Percentiles rank a stretch among this genome's conserved stretches.
Conservation (phyloP, 768 basidiomycete genomes). For the Boletus subcaerulescens region DNA sequence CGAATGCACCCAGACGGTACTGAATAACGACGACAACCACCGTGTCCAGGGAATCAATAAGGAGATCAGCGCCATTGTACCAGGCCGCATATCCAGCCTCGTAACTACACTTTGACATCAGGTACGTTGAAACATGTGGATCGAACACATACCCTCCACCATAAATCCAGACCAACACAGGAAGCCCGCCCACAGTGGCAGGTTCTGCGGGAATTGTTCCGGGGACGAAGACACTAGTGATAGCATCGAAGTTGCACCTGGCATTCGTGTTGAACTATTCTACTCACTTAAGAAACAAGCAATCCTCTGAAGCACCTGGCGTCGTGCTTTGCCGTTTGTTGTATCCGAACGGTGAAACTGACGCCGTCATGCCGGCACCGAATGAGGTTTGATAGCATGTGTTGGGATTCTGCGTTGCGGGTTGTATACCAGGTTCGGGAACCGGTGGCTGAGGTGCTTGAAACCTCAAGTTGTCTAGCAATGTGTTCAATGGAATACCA, state of each 20-base stretch:
- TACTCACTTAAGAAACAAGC: slow-evolving; percentile 26
- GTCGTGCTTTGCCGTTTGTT: slow-evolving; percentile 8
- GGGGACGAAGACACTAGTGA: slow-evolving; percentile 9
- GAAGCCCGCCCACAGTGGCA: slow-evolving; percentile 11
- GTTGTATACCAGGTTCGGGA: slow-evolving; percentile 17
- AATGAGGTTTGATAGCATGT: slow-evolving; percentile 22
- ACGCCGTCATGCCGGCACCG: slow-evolving; percentile 7
- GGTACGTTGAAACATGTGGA: not conserved
- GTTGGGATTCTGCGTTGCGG: slow-evolving; percentile 26
- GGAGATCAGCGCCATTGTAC: slow-evolving; percentile 23
- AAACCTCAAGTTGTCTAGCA: slow-evolving; percentile 24
- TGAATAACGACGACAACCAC: slow-evolving; percentile 31
- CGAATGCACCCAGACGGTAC: slow-evolving; percentile 36
- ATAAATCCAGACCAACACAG: slow-evolving; percentile 37
- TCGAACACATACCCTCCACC: slow-evolving; percentile 31
- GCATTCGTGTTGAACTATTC: not conserved
- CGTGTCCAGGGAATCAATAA: slow-evolving; percentile 22
- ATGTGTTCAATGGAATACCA: not conserved
- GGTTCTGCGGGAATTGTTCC: slow-evolving; percentile 5
- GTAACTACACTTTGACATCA: slow-evolving; percentile 19
- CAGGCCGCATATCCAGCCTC: slow-evolving; percentile 8
- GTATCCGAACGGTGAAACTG: not conserved
- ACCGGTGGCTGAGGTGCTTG: slow-evolving; percentile 28
- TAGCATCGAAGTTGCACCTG: not conserved
- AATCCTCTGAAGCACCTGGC: slow-evolving; percentile 28